phyloP scores from a whole-genome alignment of 306 rosid genomes.

The Hippophae gyantsensis region DNA sequence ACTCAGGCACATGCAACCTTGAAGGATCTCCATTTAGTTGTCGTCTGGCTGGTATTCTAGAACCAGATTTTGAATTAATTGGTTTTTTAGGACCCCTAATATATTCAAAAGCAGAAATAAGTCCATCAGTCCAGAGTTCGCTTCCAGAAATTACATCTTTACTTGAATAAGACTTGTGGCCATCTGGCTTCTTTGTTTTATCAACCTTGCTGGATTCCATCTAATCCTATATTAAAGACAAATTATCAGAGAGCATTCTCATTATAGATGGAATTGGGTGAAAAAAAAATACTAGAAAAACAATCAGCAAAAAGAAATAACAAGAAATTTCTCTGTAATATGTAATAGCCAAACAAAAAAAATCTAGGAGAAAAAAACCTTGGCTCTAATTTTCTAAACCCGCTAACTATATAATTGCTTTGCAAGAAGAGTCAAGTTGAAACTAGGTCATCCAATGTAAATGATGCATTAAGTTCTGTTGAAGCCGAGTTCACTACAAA shows the following conservation, averaged over 20 bases:
- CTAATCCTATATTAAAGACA: conserved; percentile 12
- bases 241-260: not conserved
- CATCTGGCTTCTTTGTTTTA: conserved; percentile 35
- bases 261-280: conserved; percentile 1
- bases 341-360: not conserved
- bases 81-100: conserved; percentile 38
- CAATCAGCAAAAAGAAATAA: too few species aligned
- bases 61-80: conserved; percentile 19
- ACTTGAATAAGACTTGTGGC: conserved; percentile 22
- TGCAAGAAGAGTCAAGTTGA: not conserved
- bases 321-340: not conserved
- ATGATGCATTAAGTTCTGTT: not conserved
- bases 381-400: not conserved
- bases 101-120: conserved; percentile 82
- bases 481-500: too few species aligned
- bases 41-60: conserved; percentile 25
- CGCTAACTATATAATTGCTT: not conserved
- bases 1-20: conserved; percentile 23
- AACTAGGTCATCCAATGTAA: not conserved
- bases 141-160: conserved; percentile 37
- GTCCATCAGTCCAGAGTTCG: conserved; percentile 83
- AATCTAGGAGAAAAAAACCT: not conserved
- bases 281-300: not conserved
- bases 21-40: conserved; percentile 25
- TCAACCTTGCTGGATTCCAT: conserved; percentile 30